Conservation (phyloP, 345 rosid species). For the Sonneratia alba region DNA sequence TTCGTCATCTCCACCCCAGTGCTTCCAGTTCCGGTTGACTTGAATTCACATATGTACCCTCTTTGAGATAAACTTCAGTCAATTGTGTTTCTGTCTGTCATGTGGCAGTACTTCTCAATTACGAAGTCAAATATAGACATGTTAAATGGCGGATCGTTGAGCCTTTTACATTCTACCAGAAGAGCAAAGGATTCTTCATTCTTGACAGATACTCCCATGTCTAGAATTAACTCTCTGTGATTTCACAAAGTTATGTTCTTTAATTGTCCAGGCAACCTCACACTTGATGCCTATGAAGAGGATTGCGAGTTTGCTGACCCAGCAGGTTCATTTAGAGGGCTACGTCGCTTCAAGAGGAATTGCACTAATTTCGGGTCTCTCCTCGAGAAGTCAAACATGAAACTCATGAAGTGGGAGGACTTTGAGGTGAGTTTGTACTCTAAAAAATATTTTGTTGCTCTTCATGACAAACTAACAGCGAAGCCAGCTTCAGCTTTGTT, state of each 20-base stretch:
- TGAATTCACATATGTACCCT: too few relatives aligned
- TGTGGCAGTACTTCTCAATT: neutral
- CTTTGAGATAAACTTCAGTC: too few relatives aligned
- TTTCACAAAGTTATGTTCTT: neutral
- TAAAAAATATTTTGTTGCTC: neutral
- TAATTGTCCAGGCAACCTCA: slow-evolving; percentile 47
- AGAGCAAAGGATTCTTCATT: neutral
- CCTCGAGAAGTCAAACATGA: slow-evolving; percentile 74
- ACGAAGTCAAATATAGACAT: neutral
- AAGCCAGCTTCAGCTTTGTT: neutral
- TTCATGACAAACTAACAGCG: neutral
- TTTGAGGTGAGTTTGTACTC: slow-evolving; percentile 36
- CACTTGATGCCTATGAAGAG: slow-evolving; percentile 71
- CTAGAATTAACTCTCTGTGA: neutral
- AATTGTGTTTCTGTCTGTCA: neutral
- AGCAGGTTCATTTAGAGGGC: slow-evolving; percentile 91
- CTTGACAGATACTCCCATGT: neutral
- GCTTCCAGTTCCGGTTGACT: too few relatives aligned
- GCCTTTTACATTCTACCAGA: neutral
- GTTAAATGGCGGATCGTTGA: neutral
- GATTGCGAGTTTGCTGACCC: slow-evolving; percentile 95
- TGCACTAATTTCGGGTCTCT: slow-evolving; percentile 81
- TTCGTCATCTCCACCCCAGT: neutral
- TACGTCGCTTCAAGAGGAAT: slow-evolving; percentile 77
- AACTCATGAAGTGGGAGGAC: slow-evolving; percentile 85